Percentiles rank a stretch among this genome's conserved stretches.
phyloP scores from a whole-genome alignment of 2,329 filamentous ascomycete genomes.

The Talaromyces sp. region DNA sequence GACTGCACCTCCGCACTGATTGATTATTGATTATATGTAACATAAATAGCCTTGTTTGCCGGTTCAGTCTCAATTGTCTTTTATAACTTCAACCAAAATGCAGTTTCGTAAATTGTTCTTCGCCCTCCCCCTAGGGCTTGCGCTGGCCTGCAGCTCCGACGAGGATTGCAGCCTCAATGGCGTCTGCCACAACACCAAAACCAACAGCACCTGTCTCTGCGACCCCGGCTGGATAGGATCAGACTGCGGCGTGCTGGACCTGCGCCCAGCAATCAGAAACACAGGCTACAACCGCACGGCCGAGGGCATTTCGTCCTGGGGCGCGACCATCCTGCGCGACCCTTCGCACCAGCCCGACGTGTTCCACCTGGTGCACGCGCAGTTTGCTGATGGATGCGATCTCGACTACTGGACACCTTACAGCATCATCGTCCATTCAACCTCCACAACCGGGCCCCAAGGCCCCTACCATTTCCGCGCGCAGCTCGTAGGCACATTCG shows the following conservation, averaged over 20 bases:
- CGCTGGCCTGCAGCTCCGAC: conserved; percentile 19
- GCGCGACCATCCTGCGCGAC: conserved; percentile 44
- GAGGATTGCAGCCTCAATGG: conserved; percentile 40
- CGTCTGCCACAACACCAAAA: conserved; percentile 20
- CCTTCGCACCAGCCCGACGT: conserved; percentile 25
- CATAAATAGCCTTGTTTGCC: background rate
- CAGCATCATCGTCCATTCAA: conserved; percentile 43
- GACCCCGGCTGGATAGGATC: conserved; percentile 43
- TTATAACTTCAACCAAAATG: background rate
- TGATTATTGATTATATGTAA: no score
- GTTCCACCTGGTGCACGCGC: conserved; percentile 44
- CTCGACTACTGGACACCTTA: conserved; percentile 46
- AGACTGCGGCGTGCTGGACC: conserved; percentile 44
- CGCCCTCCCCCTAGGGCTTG: background rate
- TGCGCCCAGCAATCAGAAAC: conserved; percentile 35
- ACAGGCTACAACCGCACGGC: conserved; percentile 46
- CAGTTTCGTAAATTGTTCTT: background rate
- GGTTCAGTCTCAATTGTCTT: no score
- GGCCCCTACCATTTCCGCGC: conserved; percentile 43
- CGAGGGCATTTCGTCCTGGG: conserved; percentile 44
- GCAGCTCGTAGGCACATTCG: conserved; percentile 39
- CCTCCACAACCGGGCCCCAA: conserved; percentile 38
- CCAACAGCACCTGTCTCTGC: conserved; percentile 14
- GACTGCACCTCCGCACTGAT: background rate
- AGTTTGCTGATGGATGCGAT: conserved; percentile 44